Conservation (phyloP, 2,329 filamentous ascomycete species). For the Ophiostoma himal-ulmi region DNA sequence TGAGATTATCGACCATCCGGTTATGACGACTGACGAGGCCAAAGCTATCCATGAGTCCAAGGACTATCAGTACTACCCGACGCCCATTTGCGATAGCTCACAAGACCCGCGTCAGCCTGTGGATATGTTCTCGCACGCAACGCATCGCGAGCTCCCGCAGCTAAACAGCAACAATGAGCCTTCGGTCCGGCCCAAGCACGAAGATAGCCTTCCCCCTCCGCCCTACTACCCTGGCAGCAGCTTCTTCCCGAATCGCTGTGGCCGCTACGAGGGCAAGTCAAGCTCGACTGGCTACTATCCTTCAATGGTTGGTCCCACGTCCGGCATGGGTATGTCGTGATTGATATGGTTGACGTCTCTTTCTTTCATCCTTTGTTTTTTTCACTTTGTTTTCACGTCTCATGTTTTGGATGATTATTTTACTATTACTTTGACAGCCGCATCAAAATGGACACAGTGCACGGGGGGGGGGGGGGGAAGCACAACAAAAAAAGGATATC, state of each 20-base stretch:
- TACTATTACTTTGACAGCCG: neutral
- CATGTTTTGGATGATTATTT: neutral
- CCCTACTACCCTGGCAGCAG: slow-evolving; percentile 40
- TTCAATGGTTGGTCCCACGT: slow-evolving; percentile 41
- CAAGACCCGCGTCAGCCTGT: slow-evolving; percentile 41
- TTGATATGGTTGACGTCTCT: neutral
- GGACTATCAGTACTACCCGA: slow-evolving; percentile 51
- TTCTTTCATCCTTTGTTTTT: neutral
- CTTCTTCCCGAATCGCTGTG: slow-evolving; percentile 40
- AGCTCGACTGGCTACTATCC: slow-evolving; percentile 51
- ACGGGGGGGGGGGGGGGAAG: neutral
- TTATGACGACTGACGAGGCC: slow-evolving; percentile 47
- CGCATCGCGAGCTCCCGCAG: slow-evolving; percentile 32
- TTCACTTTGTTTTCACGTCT: neutral
- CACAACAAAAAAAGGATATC: neutral
- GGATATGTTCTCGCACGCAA: slow-evolving; percentile 43
- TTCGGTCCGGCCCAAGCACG: slow-evolving; percentile 45
- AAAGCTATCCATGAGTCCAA: slow-evolving; percentile 46
- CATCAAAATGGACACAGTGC: neutral
- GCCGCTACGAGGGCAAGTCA: slow-evolving; percentile 49
- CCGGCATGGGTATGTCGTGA: slow-evolving; percentile 42
- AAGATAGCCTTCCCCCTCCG: slow-evolving; percentile 37
- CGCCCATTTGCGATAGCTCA: slow-evolving; percentile 45
- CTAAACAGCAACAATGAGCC: slow-evolving; percentile 26
- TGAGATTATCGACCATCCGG: slow-evolving; percentile 44